phyloP scores from a whole-genome alignment of 1,284 basidiomycete species.

The Malassezia arunalokei region DNA sequence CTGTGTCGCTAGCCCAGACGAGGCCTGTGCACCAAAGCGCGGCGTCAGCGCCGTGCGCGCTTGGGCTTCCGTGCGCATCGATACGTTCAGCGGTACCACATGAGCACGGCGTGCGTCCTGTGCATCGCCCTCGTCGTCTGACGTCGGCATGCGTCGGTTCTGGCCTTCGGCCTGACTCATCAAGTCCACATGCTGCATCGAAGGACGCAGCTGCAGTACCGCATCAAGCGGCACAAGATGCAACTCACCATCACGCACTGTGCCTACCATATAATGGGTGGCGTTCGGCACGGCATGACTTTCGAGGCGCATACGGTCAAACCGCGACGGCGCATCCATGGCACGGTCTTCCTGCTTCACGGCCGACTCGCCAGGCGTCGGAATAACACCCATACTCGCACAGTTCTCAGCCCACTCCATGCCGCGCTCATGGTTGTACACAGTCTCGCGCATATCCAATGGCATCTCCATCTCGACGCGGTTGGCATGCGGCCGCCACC shows the following conservation, averaged over 20 bases:
- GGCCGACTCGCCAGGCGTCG: slow-evolving; percentile 16
- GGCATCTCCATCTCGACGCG: slow-evolving; percentile 42
- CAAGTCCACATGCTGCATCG: slow-evolving; percentile 43
- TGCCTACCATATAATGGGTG: slow-evolving; percentile 42
- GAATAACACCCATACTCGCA: slow-evolving; percentile 12
- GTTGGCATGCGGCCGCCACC: slow-evolving; percentile 36
- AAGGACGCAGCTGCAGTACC: slow-evolving; percentile 37
- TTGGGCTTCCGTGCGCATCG: slow-evolving; percentile 24
- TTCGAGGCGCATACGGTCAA: slow-evolving; percentile 38
- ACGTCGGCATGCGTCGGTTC: slow-evolving; percentile 22
- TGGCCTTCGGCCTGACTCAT: slow-evolving; percentile 28
- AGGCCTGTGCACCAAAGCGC: slow-evolving; percentile 5
- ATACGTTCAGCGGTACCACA: slow-evolving; percentile 31
- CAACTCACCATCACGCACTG: slow-evolving; percentile 34
- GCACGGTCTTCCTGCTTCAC: slow-evolving; percentile 21
- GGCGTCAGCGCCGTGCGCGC: slow-evolving; percentile 12
- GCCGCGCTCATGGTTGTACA: slow-evolving; percentile 38
- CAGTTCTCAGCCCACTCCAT: slow-evolving; percentile 23
- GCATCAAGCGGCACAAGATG: slow-evolving; percentile 37
- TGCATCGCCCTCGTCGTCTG: slow-evolving; percentile 28
- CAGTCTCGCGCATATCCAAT: slow-evolving; percentile 32
- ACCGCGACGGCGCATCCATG: slow-evolving; percentile 3
- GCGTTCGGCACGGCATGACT: slow-evolving; percentile 32
- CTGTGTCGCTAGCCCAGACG: slow-evolving; percentile 16
- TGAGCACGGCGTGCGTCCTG: slow-evolving; percentile 23